A percentile compares a stretch with the other conserved stretches of the same genome.
These are phyloP conservation scores for Pulchroboletus neoregius DNA, from an alignment of 1,284 basidiomycete genomes.

Conservation along the genomic window DNA sequence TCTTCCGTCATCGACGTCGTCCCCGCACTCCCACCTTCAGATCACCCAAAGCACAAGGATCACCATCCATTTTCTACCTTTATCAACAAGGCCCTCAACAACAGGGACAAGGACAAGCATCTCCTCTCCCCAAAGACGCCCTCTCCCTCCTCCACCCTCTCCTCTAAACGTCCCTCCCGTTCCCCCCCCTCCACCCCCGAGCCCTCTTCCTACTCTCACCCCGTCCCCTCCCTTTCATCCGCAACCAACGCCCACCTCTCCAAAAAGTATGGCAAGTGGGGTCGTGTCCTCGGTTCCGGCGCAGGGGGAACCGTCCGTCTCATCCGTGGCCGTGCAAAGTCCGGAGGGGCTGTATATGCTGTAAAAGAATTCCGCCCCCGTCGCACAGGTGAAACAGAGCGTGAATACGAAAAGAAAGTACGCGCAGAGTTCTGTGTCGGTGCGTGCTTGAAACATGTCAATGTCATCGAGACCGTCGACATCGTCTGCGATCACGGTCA, in stretches of 20 bases:
- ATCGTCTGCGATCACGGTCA: slow-evolving; percentile 98
- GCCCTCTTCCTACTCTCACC: slow-evolving; percentile 27
- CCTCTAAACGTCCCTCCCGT: slow-evolving; percentile 28
- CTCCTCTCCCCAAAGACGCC: slow-evolving; percentile 32
- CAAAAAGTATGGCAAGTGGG: slow-evolving; percentile 99
- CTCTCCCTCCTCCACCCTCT: slow-evolving; percentile 28
- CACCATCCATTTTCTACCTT: slow-evolving; percentile 16
- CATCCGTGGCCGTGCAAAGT: slow-evolving; percentile 83
- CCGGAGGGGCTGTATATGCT: slow-evolving; percentile 82
- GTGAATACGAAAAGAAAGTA: slow-evolving; percentile 99
- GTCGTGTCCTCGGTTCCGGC: slow-evolving; percentile 90
- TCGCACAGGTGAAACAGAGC: slow-evolving; percentile 82
- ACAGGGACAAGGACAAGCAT: slow-evolving; percentile 18
- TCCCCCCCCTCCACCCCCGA: slow-evolving; percentile 33
- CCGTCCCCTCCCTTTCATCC: slow-evolving; percentile 60
- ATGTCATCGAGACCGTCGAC: slow-evolving; percentile 98
- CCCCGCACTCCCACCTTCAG: slow-evolving; percentile 24
- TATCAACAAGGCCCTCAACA: slow-evolving; percentile 23
- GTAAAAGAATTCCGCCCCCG: slow-evolving; percentile 97
- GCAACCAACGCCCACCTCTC: slow-evolving; percentile 89
- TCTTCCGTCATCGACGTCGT: slow-evolving; percentile 32
- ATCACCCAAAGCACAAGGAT: slow-evolving; percentile 24
- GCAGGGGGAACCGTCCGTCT: slow-evolving; percentile 97
- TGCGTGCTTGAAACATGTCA: slow-evolving; percentile 90
- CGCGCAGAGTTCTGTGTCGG: slow-evolving; percentile 99